phyloP scores from a whole-genome alignment of 768 basidiomycete genomes.

The Lanmaoa pseudosensibilis region DNA sequence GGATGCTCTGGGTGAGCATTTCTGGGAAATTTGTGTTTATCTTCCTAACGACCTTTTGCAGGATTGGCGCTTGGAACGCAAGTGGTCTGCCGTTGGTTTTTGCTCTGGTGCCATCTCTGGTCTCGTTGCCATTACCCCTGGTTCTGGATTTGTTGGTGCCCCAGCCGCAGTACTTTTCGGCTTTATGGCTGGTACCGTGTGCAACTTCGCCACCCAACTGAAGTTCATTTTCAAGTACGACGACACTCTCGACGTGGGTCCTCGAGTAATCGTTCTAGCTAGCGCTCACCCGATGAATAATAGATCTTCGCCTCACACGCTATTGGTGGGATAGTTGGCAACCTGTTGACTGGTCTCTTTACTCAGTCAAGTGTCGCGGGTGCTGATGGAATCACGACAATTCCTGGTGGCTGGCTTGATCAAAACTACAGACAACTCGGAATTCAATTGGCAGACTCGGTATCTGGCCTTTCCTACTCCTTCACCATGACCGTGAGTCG shows the following conservation, averaged over 20 bases:
- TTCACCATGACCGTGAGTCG: slow-evolving; percentile 71
- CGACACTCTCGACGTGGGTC: slow-evolving; percentile 73
- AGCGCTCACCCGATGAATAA: not conserved
- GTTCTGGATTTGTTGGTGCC: slow-evolving; percentile 75
- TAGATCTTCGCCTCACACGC: slow-evolving; percentile 89
- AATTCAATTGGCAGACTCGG: slow-evolving; percentile 78
- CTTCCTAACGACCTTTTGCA: slow-evolving; percentile 19
- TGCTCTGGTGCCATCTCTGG: slow-evolving; percentile 94
- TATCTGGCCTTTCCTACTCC: slow-evolving; percentile 63
- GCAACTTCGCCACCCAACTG: slow-evolving; percentile 95
- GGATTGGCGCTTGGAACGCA: slow-evolving; percentile 91
- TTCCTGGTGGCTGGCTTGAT: slow-evolving; percentile 87
- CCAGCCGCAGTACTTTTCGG: slow-evolving; percentile 87
- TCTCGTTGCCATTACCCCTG: slow-evolving; percentile 88
- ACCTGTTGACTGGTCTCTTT: slow-evolving; percentile 85
- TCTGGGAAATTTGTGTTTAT: not conserved
- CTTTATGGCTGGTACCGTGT: slow-evolving; percentile 75
- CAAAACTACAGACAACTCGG: slow-evolving; percentile 80
- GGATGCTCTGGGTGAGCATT: slow-evolving; percentile 80
- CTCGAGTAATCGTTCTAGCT: not conserved
- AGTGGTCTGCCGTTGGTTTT: slow-evolving; percentile 93
- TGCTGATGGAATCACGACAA: slow-evolving; percentile 69
- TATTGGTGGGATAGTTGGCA: slow-evolving; percentile 77
- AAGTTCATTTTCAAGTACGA: slow-evolving; percentile 80
- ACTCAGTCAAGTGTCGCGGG: slow-evolving; percentile 77